Percentiles rank a stretch among this genome's conserved stretches.
phyloP scores from a whole-genome alignment of 345 rosid species.

The Lepidium aucheri region DNA sequence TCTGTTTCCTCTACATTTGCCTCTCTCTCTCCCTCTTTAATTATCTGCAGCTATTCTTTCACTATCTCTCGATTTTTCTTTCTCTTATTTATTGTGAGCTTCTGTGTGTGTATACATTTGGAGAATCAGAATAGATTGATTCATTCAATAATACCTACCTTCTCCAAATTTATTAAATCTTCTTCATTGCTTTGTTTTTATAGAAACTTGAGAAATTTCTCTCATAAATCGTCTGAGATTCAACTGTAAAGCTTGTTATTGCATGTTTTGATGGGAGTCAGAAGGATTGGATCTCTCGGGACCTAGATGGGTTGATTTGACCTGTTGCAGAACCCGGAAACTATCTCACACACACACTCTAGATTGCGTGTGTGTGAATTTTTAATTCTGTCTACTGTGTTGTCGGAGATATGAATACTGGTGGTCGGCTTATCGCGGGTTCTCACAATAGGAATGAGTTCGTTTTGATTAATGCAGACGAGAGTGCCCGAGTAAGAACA shows the following conservation, averaged over 20 bases:
- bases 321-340: neutral
- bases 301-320: constrained; percentile 1
- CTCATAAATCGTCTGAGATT: neutral
- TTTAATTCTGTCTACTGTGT: neutral
- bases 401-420: constrained; percentile 44
- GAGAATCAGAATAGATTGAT: neutral
- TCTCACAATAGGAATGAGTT: constrained; percentile 91
- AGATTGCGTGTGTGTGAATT: neutral
- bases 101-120: neutral
- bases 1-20: neutral
- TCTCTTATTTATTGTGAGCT: neutral
- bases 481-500: constrained; percentile 51
- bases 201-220: neutral
- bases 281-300: constrained; percentile 3
- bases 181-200: neutral
- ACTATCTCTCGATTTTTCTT: neutral
- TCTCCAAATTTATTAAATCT: neutral
- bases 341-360: neutral
- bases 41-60: constrained; percentile 10
- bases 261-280: constrained; percentile 20
- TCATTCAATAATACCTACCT: neutral
- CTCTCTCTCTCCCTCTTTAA: neutral
- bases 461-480: constrained; percentile 76
- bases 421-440: constrained; percentile 83
- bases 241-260: neutral